Base-by-base conservation (phyloP, 225 moss, liverwort and hornwort genomes). In the Asterella californica region DNA sequence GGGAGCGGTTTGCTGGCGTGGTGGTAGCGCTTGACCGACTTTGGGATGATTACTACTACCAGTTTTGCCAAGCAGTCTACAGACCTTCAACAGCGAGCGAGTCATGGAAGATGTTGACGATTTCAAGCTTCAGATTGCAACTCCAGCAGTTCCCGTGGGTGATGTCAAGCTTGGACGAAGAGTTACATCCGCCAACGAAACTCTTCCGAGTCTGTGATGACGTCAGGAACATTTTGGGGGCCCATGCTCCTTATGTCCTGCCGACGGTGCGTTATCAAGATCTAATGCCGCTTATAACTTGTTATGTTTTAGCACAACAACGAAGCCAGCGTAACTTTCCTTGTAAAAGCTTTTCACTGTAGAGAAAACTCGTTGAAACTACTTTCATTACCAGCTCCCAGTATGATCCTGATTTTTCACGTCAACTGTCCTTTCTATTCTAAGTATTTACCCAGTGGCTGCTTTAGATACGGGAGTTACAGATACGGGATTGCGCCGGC, bases 181-280 rank as follows among this genome's bases (percentile, higher is more conserved):
- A 87, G 69, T 83, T 94, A 46, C 89, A 93, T 73, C 18, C 80
- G 32, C 93, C 97, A 38, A 52, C 85, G 57, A 85, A 85, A 42
- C 91, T 97, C 45, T 94, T 94, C 61, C 85, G 86, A 86, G 79
- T 72, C 54, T 93, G 94, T 77, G 91, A 92, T 76, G 82, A 86
- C 66, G 94, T 94, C 15, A 80, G 80, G 78, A 90, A 85, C 46
- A 86, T 93, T 72, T 52, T 97, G 57, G 97, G 97, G 48, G 81
- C 79, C 33, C 90, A 88, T 82, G 94, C 92, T 65, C 87, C 89
- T 63, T 94, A 91, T 47, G 81, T 85, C 33, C 69, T 83, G 69
- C 87, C 86, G 65, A 67, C 48, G 80, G 81, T 86, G 68, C n/a
- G 79, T 63, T 61, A 45, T 53, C 33, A 25, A 76, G 42, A 62